A percentile compares a stretch with the other conserved stretches of the same genome.
Evolutionary conservation across 768 basidiomycete species (phyloP).

Genomic region (Strobilomyces confusus): DNA sequence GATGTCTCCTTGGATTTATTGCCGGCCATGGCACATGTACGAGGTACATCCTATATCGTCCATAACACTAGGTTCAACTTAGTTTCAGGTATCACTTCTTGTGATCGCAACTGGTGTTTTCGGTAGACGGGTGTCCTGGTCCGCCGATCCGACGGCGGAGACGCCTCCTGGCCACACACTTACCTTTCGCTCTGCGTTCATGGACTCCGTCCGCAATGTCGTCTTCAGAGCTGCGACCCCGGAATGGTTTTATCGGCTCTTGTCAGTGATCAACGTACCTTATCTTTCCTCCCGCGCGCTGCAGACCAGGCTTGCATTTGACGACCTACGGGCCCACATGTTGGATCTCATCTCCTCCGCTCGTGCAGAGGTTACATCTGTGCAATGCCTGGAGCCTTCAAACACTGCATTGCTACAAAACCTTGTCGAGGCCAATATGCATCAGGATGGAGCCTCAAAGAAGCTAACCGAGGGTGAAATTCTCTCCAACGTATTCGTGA

Average conservation of each 20-base stretch:
- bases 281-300: slow-evolving; percentile 31
- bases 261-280: slow-evolving; percentile 30
- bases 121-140: slow-evolving; percentile 35
- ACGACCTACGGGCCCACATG: slow-evolving; percentile 39
- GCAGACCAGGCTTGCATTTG: slow-evolving; percentile 31
- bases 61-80: not conserved
- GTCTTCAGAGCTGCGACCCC: slow-evolving; percentile 33
- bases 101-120: slow-evolving; percentile 41
- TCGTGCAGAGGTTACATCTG: slow-evolving; percentile 32
- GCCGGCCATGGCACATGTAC: slow-evolving; percentile 13
- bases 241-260: slow-evolving; percentile 28
- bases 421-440: slow-evolving; percentile 46
- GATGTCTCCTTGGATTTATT: slow-evolving; percentile 21
- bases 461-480: slow-evolving; percentile 43
- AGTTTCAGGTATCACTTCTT: slow-evolving; percentile 33
- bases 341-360: slow-evolving; percentile 38
- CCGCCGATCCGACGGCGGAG: slow-evolving; percentile 25
- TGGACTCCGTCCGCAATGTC: slow-evolving; percentile 17
- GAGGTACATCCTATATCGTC: not conserved
- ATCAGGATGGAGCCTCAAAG: slow-evolving; percentile 27
- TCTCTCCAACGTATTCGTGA: slow-evolving; percentile 46
- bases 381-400: slow-evolving; percentile 16
- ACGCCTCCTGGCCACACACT: slow-evolving; percentile 31
- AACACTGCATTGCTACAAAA: slow-evolving; percentile 41
- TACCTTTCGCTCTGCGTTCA: slow-evolving; percentile 36